These are phyloP conservation scores for Sugiyamaella floridensis DNA, from an alignment of 805 yeast genomes.

Conservation along the genomic window DNA sequence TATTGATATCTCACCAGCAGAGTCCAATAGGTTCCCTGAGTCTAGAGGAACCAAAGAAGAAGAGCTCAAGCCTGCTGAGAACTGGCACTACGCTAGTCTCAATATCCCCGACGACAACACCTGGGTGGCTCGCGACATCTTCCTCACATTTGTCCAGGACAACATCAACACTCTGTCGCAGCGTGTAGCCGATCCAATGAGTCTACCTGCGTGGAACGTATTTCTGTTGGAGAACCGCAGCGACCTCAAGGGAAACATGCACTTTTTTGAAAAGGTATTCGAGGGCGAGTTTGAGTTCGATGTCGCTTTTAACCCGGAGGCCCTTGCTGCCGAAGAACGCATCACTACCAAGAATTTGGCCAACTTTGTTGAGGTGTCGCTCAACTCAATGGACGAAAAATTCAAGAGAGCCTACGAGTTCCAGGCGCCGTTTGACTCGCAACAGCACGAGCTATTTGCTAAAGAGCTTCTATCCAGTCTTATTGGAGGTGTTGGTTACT, in stretches of 20 bases:
- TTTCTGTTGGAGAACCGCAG: slow-evolving; percentile 54
- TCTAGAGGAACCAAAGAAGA: slow-evolving; percentile 46
- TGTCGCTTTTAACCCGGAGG: slow-evolving; percentile 47
- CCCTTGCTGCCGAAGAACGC: slow-evolving; percentile 25
- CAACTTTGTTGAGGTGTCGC: slow-evolving; percentile 28
- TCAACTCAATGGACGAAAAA: slow-evolving; percentile 41
- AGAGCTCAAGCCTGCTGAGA: slow-evolving; percentile 25
- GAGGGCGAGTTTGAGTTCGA: slow-evolving; percentile 72
- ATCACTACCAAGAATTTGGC: slow-evolving; percentile 15
- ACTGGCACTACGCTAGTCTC: slow-evolving; percentile 60
- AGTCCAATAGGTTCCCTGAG: slow-evolving; percentile 34
- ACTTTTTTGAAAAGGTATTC: slow-evolving; percentile 69
- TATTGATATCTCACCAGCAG: slow-evolving; percentile 49
- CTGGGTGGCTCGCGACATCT: slow-evolving; percentile 78
- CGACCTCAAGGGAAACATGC: slow-evolving; percentile 65
- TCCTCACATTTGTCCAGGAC: slow-evolving; percentile 61
- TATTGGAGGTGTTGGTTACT: slow-evolving; percentile 85
- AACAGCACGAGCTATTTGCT: slow-evolving; percentile 50
- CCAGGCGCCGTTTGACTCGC: slow-evolving; percentile 45
- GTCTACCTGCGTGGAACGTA: slow-evolving; percentile 37
- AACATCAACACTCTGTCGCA: slow-evolving; percentile 45
- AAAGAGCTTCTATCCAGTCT: slow-evolving; percentile 74
- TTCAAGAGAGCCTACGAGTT: slow-evolving; percentile 48
- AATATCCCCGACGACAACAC: slow-evolving; percentile 61
- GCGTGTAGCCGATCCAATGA: slow-evolving; percentile 25